Base-by-base conservation (phyloP, 192 early-diverging fungal species). In the Lunasporangiospora selenospora region DNA sequence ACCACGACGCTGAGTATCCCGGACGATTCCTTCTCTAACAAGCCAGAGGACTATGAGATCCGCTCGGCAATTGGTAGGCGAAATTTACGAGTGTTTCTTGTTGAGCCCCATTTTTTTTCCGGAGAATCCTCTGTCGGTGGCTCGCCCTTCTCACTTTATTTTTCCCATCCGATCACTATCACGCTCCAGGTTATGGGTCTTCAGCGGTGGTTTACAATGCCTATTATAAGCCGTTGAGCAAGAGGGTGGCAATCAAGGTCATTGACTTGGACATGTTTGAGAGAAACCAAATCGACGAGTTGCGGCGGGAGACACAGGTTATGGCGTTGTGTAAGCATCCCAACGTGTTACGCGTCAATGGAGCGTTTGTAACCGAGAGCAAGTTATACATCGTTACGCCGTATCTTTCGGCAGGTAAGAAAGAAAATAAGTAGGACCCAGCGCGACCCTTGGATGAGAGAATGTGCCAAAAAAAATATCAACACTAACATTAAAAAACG, bases 231-330 rank as follows among this genome's bases (percentile, higher is more conserved):
- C 90, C 92, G 0, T 58, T 80, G 11, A 83, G 85, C 48, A 88
- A 82, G 58, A 62, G 79, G 23, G 86, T 94, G 23, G 90, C 89
- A 6, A 83, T 94, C 47, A 95, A 95, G 58, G 86, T 93, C 56
- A 94, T 95, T 69, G 92, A 95, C 67, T 76, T 95, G 58, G 93
- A 95, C 65, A 86, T 87, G 82, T 95, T 95, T 88, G 92, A 94
- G 56, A 75, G 93, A 19, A 91, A 92, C 67, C 93, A 95, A 75
- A 95, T 95, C 60, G 93, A 95, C 64, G 93, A 95, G 75, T 81
- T 95, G 41, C 75, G 93, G 86, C 58, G 92, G 51, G 93, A 95
- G 73, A 93, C 93, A 24, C 86, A 90, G 41, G 87, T 92, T 36
- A 95, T 95, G 93, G 86, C 86, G 4, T 65, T 95, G 24, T 93